Conservation (phyloP, 306 rosid genomes). For the Canavalia ensiformis region DNA sequence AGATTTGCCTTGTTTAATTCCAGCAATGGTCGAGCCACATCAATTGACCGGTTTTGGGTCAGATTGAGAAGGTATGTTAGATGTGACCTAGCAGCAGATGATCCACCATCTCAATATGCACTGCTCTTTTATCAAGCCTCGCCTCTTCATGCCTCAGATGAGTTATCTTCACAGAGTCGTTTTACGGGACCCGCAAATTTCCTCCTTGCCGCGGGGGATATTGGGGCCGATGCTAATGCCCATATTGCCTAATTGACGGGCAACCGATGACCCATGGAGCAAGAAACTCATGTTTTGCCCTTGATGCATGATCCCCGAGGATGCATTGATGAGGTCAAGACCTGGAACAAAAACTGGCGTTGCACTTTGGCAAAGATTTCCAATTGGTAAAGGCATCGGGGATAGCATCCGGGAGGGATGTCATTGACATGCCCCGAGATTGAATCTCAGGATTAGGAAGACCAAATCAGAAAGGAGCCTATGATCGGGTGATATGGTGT, state of each 20-base stretch:
- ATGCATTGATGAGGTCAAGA: conserved; percentile 83
- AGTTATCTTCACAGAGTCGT: conserved; percentile 79
- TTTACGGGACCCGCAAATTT: conserved; percentile 74
- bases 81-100: conserved; percentile 72
- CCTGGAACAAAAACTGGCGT: conserved; percentile 75
- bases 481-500: conserved; percentile 75
- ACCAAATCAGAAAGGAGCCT: conserved; percentile 74
- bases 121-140: conserved; percentile 80
- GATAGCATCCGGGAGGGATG: conserved; percentile 75
- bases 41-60: too few relatives aligned
- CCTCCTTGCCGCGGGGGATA: conserved; percentile 82
- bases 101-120: conserved; percentile 67
- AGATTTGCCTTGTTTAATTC: too few relatives aligned
- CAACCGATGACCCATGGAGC: conserved; percentile 78
- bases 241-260: conserved; percentile 75
- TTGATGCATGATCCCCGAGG: conserved; percentile 78
- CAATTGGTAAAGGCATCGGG: conserved; percentile 68
- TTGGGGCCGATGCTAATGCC: conserved; percentile 68
- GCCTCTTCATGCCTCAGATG: conserved; percentile 90
- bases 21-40: too few relatives aligned
- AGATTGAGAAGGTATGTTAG: conserved; percentile 69
- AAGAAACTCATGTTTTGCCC: conserved; percentile 70
- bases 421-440: conserved; percentile 75
- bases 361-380: conserved; percentile 81
- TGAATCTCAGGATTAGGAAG: conserved; percentile 83